Evolutionary conservation across 2,329 filamentous ascomycete species (phyloP), one percentile per base, ranked within the genome.

Genomic region (Trichoderma sp.): DNA sequence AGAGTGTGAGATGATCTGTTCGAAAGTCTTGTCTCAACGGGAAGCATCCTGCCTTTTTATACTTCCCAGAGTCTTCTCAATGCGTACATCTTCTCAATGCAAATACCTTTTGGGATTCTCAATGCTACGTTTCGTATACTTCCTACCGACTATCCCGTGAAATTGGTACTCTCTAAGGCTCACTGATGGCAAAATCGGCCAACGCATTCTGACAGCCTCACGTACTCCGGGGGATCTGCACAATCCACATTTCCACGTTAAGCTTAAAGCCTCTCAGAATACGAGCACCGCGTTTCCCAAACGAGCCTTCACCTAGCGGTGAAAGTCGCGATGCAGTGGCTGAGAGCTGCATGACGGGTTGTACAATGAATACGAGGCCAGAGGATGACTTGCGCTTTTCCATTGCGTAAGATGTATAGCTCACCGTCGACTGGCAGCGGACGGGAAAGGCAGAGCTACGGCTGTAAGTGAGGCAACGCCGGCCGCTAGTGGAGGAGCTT

Each of bases 331-430:
- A 20, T 5, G 15, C 57, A 58, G 34, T 58, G 67, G 57, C 57
- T 53, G 6, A 69, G 39, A 69, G 67, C n/a, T 34, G 28, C 57
- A 50, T 13, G 36, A 62, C 34, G 58, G 64, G 67, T 69, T 34
- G 67, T 62, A 53, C 66, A 69, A 34, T 62, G 39, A 61, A 69
- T 69, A 69, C 67, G 67, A 69, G 39, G 26, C 26, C 36, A 32
- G 20, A 68, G 66, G 66, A 68, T 61, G 15, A 15, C 28, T 23
- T 53, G 57, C 30, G 62, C 28, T 28, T 53, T 69, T 62, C 57
- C 15, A 68, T 68, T 68, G 66, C 66, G 36, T 68, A 59, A 61
- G 8, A 66, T 23, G 7, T 50, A 68, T 59, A 20, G 43, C n/a
- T 20, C n/a, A n/a, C n/a, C 47, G 36, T 26, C n/a, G 36, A 23